phyloP scores from a whole-genome alignment of 306 rosid species.

The Cicer arietinum region DNA sequence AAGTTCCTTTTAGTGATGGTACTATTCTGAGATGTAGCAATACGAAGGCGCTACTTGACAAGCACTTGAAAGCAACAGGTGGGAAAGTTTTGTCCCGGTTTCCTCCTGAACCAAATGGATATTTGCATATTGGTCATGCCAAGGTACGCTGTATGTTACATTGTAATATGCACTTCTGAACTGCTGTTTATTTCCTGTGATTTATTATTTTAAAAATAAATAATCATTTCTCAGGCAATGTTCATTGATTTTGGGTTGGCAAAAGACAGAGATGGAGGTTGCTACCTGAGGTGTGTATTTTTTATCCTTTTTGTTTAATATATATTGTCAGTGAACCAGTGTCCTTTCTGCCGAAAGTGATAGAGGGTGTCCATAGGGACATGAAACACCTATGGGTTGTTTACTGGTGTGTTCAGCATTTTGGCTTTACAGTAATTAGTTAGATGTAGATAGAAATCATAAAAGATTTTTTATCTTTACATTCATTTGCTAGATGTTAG shows the following conservation, averaged over 20 bases:
- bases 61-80: constrained; percentile 70
- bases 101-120: constrained; percentile 99
- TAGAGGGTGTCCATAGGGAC: constrained; percentile 25
- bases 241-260: constrained; percentile 96
- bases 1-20: constrained; percentile 85
- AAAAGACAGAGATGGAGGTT: constrained; percentile 88
- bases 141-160: constrained; percentile 59
- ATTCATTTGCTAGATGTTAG: background rate
- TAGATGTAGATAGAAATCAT: no score
- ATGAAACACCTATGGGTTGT: constrained; percentile 30
- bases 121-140: constrained; percentile 97
- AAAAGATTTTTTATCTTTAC: background rate
- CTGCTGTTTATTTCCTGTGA: background rate
- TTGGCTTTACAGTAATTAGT: background rate
- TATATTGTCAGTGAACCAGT: constrained; percentile 25
- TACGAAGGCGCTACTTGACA: constrained; percentile 77
- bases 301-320: constrained; percentile 11
- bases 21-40: constrained; percentile 88
- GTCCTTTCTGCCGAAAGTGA: constrained; percentile 21
- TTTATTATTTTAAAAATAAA: constrained; percentile 2
- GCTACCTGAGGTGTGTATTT: constrained; percentile 77
- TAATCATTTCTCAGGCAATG: constrained; percentile 75
- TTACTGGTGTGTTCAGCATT: constrained; percentile 30
- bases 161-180: constrained; percentile 21
- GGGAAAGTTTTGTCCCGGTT: constrained; percentile 90